A percentile compares a stretch with the other conserved stretches of the same genome.
Evolutionary conservation across 257 asterid genomes (phyloP).

Genomic region (Solanum rostratum): DNA sequence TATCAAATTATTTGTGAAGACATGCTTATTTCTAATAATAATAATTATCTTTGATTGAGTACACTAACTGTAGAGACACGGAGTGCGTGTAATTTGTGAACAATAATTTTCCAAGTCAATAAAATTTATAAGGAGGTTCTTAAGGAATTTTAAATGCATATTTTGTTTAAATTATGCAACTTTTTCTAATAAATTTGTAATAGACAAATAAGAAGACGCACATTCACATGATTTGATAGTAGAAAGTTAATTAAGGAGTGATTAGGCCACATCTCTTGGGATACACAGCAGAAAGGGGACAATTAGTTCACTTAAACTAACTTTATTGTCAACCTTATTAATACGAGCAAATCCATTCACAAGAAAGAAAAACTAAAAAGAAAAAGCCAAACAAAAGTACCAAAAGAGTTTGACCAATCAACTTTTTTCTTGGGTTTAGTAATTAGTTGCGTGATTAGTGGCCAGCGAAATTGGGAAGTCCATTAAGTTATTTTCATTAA

Average conservation of each 20-base stretch:
- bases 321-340: background rate
- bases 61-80: background rate
- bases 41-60: background rate
- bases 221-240: background rate
- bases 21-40: background rate
- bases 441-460: slow-evolving; percentile 43
- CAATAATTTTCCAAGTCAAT: background rate
- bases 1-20: background rate
- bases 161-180: background rate
- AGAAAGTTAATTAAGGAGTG: background rate
- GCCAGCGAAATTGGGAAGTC: background rate
- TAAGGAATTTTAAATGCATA: background rate
- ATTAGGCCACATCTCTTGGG: background rate
- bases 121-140: background rate
- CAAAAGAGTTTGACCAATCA: slow-evolving; percentile 35
- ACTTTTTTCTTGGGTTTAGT: slow-evolving; percentile 12
- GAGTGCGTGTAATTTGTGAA: background rate
- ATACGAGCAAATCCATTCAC: background rate
- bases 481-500: background rate
- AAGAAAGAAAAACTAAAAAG: background rate
- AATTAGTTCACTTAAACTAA: background rate
- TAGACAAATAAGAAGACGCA: background rate
- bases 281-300: background rate
- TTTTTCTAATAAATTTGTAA: too few relatives aligned
- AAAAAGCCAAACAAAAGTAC: background rate